Base-by-base conservation (phyloP, 192 early-diverging fungal species). In the Obelidium mucronatum region DNA sequence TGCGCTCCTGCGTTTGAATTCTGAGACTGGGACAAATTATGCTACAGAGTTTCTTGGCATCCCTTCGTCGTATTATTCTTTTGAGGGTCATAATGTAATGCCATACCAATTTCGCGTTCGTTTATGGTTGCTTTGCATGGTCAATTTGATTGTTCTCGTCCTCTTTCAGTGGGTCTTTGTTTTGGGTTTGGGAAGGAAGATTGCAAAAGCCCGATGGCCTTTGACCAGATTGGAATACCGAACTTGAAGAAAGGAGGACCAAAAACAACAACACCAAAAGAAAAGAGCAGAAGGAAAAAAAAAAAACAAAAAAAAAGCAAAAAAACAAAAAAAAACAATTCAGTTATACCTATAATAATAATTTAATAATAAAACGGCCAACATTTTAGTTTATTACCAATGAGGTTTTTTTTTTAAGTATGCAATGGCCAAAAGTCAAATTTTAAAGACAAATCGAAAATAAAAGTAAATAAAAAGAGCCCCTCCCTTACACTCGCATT, bases 11-110 rank as follows among this genome's bases (percentile, higher is more conserved):
- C 81, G 83, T 51, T 61, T 86, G 26, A 68, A 81, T 24, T 4
- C 15, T 11, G 58, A 30, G 22, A 19, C 59, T 0, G 77, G 77
- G 5, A 78, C 77, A 11, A 78, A 55, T 77, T 81, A 87, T 34
- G 40, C 67, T 40, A 69, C 80, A 2, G 53, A 35, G 83, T 91
- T 67, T 34, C 73, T 65, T 8, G 72, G 74, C 24, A 55, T 73
- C 4, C 81, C 81, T 15, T 83, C 81, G 33, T 65, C 51, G 1
- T 95, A 91, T 74, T 91, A 93, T 76, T 83, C 83, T 24, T 82
- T 85, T n/a, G 59, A 80, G 1, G 92, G 91, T 52, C 90, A 94
- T 83, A 95, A 94, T 63, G 87, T 95, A 13, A 72, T 95, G 63
- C 93, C 93, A 26, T 60, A 35, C 1, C 79, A 64, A 30, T 91